Evolutionary conservation across 495 filamentous ascomycete species (phyloP).

Genomic region (Haplographium delicatum): DNA sequence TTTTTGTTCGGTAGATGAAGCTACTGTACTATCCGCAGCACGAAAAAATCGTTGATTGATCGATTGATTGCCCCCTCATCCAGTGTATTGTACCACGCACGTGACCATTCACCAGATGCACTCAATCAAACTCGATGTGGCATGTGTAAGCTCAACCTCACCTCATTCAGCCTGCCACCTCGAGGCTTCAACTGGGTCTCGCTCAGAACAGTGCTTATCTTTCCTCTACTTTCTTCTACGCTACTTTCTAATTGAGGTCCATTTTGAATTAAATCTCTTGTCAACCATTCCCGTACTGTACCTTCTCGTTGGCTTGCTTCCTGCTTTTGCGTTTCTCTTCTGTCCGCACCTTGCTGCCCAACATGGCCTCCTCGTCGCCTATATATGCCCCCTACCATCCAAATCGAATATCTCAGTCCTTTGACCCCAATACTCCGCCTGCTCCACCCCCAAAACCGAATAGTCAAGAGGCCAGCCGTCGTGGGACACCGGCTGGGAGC

Average conservation of each 20-base stretch:
- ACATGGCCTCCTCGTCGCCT: conserved; percentile 17
- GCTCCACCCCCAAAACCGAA: conserved; percentile 68
- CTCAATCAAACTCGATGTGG: no score
- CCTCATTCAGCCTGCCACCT: no score
- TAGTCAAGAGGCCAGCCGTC: conserved; percentile 62
- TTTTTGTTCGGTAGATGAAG: no score
- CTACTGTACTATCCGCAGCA: no score
- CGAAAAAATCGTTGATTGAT: no score
- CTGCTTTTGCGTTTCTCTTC: background rate
- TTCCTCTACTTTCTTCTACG: no score
- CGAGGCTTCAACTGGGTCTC: no score
- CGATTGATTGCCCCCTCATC: no score
- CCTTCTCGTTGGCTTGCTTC: background rate
- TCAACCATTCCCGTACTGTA: background rate
- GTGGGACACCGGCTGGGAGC: conserved; percentile 48
- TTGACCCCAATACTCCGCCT: conserved; percentile 53
- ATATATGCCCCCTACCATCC: conserved; percentile 23
- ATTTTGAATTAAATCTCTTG: background rate
- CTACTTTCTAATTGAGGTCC: background rate
- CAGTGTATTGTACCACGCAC: no score
- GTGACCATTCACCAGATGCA: no score
- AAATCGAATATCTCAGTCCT: conserved; percentile 22
- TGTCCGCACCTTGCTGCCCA: conserved; percentile 2
- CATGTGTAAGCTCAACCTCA: no score
- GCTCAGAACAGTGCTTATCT: no score